Percentiles rank a stretch among this genome's conserved stretches.
phyloP scores from a whole-genome alignment of 306 rosid species.

The Citrullus mucosospermus region DNA sequence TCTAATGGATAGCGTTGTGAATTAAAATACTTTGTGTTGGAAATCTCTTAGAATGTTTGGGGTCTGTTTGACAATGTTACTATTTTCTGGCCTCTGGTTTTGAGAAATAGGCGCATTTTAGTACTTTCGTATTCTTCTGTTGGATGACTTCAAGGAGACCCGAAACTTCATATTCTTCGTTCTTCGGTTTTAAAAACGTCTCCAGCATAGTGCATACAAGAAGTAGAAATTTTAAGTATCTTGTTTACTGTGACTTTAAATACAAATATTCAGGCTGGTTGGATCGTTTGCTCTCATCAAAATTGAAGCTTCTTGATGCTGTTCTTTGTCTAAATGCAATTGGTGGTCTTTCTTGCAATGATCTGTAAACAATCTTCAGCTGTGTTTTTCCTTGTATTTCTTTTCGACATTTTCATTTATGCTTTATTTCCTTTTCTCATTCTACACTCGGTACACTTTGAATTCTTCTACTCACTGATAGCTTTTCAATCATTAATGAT shows the following conservation, averaged over 20 bases:
- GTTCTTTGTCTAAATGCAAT: neutral
- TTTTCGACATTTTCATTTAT: neutral
- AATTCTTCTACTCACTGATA: neutral
- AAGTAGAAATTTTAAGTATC: neutral
- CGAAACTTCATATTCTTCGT: neutral
- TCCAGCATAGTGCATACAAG: neutral
- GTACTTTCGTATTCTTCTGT: neutral
- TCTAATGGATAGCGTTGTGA: neutral
- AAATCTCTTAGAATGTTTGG: neutral
- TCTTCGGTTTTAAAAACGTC: neutral
- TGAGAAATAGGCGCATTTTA: neutral
- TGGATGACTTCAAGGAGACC: neutral
- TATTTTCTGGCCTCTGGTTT: neutral
- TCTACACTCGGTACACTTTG: neutral
- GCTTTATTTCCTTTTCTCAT: neutral
- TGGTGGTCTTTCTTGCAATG: neutral
- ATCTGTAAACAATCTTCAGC: neutral
- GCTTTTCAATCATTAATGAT: neutral
- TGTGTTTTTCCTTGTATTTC: neutral
- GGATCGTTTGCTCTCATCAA: neutral
- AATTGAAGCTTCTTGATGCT: neutral
- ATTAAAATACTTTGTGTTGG: neutral
- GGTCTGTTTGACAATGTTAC: neutral
- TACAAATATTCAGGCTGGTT: neutral
- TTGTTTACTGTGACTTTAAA: neutral